Base-by-base conservation (phyloP, 805 yeast species). In the Blastobotrys muscicola region DNA sequence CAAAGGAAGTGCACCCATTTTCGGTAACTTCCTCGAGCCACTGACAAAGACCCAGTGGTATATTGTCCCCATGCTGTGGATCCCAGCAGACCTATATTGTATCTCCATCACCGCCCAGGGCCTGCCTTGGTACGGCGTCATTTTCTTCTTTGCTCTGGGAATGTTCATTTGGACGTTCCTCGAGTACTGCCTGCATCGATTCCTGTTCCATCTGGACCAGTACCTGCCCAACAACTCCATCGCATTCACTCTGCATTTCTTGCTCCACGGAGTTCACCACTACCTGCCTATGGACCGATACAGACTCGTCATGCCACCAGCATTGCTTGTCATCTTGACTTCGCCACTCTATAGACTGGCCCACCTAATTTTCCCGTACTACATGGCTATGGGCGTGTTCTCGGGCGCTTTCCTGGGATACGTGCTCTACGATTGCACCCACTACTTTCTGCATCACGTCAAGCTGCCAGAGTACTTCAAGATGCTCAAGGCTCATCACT, bases 351-450 rank as follows among this genome's bases (percentile, higher is more conserved):
- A 84, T 67, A 76, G 68, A 52, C 62, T 85, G 43, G 92, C 92
- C 12, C 92, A 87, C 58, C 60, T 68, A 3, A 49, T 87, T 6
- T 72, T 92, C 54, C 94, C 97, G 43, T 83, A 71, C 62, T 75
- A 85, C 65, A 69, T 74, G 71, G 97, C 96, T 4, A 83, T 94
- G 65, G 79, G 89, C 2, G 94, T 92, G 0, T 92, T 87, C 66
- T 89, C 96, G 9, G 99, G 99, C 49, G 97, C 97, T 2, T 78
- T 87, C 59, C 72, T 89, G 60, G 99, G 99, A 43, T 92, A 92
- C 67, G 79, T 90, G 55, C 66, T 78, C 64, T 92, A 92, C 61
- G 99, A 92, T 65, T 74, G 82, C 53, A 83, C 94, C n/a, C 99
- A 92, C 67, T 92, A 92, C 65, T 76, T 85, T 58, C 68, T 92